phyloP scores from a whole-genome alignment of 441 rosid genomes.

The Aquilaria agallochum region DNA sequence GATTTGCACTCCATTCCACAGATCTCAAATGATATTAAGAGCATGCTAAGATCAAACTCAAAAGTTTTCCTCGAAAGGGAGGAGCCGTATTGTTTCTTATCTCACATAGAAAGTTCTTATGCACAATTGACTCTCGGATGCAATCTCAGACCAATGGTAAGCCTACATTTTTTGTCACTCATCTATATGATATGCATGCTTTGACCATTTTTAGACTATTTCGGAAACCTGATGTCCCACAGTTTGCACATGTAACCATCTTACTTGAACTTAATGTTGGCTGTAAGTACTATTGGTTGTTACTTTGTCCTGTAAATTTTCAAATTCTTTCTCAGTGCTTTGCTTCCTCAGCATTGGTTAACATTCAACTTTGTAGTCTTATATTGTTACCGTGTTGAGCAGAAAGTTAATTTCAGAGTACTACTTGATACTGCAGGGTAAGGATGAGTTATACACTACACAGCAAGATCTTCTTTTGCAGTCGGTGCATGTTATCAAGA shows the following conservation, averaged over 20 bases:
- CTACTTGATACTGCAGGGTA: constrained; percentile 36
- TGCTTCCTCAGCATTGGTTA: too few relatives aligned
- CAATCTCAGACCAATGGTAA: constrained; percentile 80
- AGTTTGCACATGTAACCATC: too few relatives aligned
- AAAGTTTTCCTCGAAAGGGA: constrained; percentile 78
- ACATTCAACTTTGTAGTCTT: too few relatives aligned
- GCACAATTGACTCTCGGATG: constrained; percentile 79
- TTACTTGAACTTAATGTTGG: too few relatives aligned
- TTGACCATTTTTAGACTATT: too few relatives aligned
- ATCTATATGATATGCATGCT: too few relatives aligned
- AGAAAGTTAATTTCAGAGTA: background rate
- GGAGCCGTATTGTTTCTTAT: constrained; percentile 79
- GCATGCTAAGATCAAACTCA: constrained; percentile 52
- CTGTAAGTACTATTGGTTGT: too few relatives aligned
- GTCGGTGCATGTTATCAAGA: constrained; percentile 58
- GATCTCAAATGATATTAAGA: constrained; percentile 66
- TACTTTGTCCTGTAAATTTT: too few relatives aligned
- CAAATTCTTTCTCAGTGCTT: too few relatives aligned
- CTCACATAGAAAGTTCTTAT: constrained; percentile 59
- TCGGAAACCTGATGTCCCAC: too few relatives aligned
- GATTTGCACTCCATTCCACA: constrained; percentile 66
- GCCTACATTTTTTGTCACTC: background rate
- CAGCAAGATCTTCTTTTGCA: constrained; percentile 75
- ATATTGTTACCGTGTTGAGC: too few relatives aligned
- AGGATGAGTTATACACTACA: constrained; percentile 55